Evolutionary conservation across 768 basidiomycete genomes (phyloP).

Genomic region (Chlorophyllum brunneum): DNA sequence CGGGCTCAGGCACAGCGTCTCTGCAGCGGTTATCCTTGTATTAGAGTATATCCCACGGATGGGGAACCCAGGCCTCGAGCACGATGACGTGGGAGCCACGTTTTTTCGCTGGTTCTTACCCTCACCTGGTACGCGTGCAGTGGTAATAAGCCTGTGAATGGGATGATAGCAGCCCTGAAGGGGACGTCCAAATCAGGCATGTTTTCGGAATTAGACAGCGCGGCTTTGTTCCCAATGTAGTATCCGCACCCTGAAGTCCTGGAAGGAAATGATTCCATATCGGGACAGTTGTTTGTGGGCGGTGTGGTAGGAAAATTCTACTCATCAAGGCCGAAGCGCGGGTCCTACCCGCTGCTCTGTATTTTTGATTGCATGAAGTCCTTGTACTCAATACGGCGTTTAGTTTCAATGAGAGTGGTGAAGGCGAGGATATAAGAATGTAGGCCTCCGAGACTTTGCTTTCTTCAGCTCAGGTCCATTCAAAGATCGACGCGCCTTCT

Average conservation of each 20-base stretch:
- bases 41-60: too few species aligned
- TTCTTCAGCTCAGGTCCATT: conserved; percentile 4
- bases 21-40: too few species aligned
- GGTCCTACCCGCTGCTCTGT: not conserved
- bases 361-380: not conserved
- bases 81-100: too few species aligned
- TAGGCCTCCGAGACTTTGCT: not conserved
- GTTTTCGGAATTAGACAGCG: not conserved
- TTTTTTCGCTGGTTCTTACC: too few species aligned
- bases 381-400: conserved; percentile 5
- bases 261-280: not conserved
- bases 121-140: too few species aligned
- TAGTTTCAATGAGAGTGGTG: not conserved
- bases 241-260: not conserved
- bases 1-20: too few species aligned
- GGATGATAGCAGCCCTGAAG: not conserved
- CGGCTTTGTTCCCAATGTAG: conserved; percentile 3
- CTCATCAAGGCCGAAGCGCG: not conserved
- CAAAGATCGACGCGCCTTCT: not conserved
- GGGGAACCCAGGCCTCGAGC: too few species aligned
- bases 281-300: conserved; percentile 7
- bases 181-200: not conserved
- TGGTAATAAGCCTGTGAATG: not conserved
- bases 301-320: not conserved
- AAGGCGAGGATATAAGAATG: conserved; percentile 1